Base-by-base conservation (phyloP, 2,329 filamentous ascomycete genomes). In the Paraphoma chrysanthemicola region DNA sequence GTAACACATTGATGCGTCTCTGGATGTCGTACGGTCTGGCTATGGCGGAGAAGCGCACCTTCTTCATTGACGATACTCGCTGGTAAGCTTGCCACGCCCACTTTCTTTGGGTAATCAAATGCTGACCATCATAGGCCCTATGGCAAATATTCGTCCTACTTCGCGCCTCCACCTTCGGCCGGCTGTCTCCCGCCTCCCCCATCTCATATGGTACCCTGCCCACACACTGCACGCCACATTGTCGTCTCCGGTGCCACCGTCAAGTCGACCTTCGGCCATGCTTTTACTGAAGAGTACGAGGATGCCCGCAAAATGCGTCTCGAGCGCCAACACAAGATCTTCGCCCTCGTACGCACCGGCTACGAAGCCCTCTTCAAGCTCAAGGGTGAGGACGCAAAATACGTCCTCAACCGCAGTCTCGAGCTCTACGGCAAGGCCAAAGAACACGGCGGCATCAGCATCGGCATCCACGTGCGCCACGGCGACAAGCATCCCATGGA, bases 21-120 rank as follows among this genome's bases (percentile, higher is more conserved):
- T 97, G 92, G 92, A 89, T 90, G 67, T 89, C 91, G 28, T 96
- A 95, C 71, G 91, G 91, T 3, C 78, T 96, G 51, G 91, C 92
- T 2, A 82, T 89, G 70, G 85, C 88, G 56, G 90, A 96, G 72
- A 86, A 85, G 12, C 83, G 92, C 23, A 82, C 87, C 1, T 96
- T 96, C 76, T 96, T 96, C 78, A 82, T 96, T 60, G 91, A 96
- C 67, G 92, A 96, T 76, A 87, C 89, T 6, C 84, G 89, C 63
- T 96, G 93, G 85, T 82, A 74, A 53, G 74, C 61, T 51, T 23
- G 23, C 23, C 16, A 36, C 45, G 3, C 12, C 10, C 11, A 16
- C 10, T 7, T 36, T 16, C 6, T 30, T 10, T 9, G 11, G 5
- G 28, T 39, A 6, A 18, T 28, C 29, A 16, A 39, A 38, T 50